phyloP scores from a whole-genome alignment of 805 yeast species.

The Brettanomyces sp. region DNA sequence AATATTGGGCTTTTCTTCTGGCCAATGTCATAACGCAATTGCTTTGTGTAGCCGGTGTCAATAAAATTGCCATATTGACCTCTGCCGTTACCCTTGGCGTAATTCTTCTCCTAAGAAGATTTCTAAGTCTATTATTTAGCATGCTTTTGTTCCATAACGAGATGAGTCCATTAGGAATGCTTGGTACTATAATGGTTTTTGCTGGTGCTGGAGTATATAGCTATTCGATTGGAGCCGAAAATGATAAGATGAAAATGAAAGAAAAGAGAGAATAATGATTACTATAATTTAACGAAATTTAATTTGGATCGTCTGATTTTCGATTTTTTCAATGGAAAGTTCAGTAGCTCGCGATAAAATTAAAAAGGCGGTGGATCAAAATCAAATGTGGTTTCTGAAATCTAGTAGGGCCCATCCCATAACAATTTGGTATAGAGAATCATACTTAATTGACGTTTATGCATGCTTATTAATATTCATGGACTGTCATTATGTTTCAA shows the following conservation, averaged over 20 bases:
- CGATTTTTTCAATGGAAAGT: too few species aligned
- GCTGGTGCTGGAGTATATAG: constrained; percentile 44
- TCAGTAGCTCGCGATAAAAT: too few species aligned
- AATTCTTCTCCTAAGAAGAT: constrained; percentile 51
- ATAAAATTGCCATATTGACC: constrained; percentile 44
- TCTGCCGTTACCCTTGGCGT: constrained; percentile 59
- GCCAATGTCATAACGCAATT: constrained; percentile 46
- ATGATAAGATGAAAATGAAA: not conserved
- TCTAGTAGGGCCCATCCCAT: too few species aligned
- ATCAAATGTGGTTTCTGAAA: too few species aligned
- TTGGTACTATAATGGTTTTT: constrained; percentile 46
- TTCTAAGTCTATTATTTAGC: constrained; percentile 49
- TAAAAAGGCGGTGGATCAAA: too few species aligned
- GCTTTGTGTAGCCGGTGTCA: constrained; percentile 61
- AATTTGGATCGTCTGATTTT: too few species aligned
- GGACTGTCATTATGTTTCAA: too few species aligned
- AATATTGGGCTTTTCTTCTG: constrained; percentile 20
- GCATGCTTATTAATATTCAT: too few species aligned
- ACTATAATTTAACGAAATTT: not conserved
- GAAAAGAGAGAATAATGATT: not conserved
- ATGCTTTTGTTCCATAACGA: constrained; percentile 40
- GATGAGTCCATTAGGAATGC: constrained; percentile 27
- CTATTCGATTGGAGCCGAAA: not conserved
- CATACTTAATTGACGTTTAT: too few species aligned
- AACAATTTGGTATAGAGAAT: too few species aligned